Evolutionary conservation across 202 grass and related monocot species (phyloP), one percentile per base, ranked within the genome.

Genomic region (Schoenoplectus tabernaemontani): DNA sequence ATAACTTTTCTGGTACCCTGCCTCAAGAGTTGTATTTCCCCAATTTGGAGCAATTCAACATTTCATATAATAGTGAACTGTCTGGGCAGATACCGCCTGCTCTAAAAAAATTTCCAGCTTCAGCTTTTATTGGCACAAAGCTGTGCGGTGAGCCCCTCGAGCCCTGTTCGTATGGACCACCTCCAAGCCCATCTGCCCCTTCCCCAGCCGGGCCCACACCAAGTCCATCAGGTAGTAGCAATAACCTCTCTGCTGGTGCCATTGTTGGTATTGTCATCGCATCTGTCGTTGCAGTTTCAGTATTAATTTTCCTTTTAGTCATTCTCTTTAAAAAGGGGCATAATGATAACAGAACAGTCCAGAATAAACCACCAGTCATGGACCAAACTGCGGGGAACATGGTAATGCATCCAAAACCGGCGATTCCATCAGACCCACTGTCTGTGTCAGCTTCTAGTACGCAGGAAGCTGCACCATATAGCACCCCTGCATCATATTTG

Each of bases 221-320:
- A 43, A 39, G 54, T 0, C 62, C 59, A 0, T 84, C 89, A 11
- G 19, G 77, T 47, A 71, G 65, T 9, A 39, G 59, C 13, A 74
- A 88, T 70, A 91, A 81, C 48, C 89, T 91, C 64, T 89, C 89
- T 0, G 89, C 86, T 12, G 93, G 93, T n/a, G 93, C 89, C 81
- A 91, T 97, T 81, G 91, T 85, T 30, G 93, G 93, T 84, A 97
- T 97, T 77, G 90, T 83, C 82, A 88, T 97, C 64, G 93, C 59
- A 26, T 83, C 78, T 67, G 90, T 86, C 17, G 47, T 79, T 71
- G 85, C 85, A 51, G 17, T 88, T 69, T 74, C 87, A 11, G 80
- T 87, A 5, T 0, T 89, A 47, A 60, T 97, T 0, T 75, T 83
- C 32, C 76, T 97, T 12, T 23, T 97, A 2, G 81, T 88, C 59